Conservation (phyloP, 164 flowering plant species). For the Brasenia schreberi region DNA sequence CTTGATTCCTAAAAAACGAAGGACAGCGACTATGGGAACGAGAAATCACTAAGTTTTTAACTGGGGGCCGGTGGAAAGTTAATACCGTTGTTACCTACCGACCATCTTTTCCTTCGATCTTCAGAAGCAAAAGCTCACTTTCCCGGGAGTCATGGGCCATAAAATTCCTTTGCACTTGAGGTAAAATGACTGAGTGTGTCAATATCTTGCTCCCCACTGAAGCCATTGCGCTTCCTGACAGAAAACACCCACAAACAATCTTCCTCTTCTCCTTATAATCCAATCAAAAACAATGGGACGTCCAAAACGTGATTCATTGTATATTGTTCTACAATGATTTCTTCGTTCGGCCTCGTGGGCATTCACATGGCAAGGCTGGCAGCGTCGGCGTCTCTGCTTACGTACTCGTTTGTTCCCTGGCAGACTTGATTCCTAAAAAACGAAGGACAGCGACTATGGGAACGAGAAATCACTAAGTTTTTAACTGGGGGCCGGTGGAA, state of each 20-base stretch:
- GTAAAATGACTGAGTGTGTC: no score
- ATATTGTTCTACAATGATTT: no score
- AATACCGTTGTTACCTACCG: no score
- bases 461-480: no score
- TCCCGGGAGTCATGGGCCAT: no score
- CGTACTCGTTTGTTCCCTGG: neutral
- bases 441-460: neutral
- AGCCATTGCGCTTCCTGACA: neutral
- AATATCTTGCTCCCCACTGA: conserved; percentile 24
- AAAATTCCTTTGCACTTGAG: no score
- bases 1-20: neutral
- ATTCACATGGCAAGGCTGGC: neutral
- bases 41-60: no score
- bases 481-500: no score
- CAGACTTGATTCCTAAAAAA: neutral
- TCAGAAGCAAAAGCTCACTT: no score
- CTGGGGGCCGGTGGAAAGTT: no score
- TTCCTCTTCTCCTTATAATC: neutral
- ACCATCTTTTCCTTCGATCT: no score
- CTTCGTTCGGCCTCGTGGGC: neutral
- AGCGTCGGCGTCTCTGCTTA: no score
- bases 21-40: neutral
- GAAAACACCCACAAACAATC: neutral
- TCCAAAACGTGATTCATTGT: neutral
- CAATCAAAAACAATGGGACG: neutral